phyloP scores from a whole-genome alignment of 371 early-diverging fungal genomes.

The Rhizomucor pusillus region DNA sequence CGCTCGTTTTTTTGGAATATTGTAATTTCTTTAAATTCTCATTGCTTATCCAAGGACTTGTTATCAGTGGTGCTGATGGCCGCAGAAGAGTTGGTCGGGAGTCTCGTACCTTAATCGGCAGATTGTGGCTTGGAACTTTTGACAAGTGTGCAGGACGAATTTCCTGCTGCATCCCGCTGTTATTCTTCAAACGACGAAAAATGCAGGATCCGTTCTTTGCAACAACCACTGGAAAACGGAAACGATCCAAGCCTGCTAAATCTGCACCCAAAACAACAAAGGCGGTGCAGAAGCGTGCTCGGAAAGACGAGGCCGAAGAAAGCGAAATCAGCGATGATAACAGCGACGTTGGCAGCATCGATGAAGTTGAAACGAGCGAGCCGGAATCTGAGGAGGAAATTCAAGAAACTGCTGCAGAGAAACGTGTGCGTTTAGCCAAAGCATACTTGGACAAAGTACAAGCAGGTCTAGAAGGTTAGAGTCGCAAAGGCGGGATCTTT shows the following conservation, averaged over 20 bases:
- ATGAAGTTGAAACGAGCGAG: conserved; percentile 23
- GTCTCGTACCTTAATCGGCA: no score
- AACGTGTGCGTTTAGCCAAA: conserved; percentile 90
- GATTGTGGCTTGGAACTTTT: no score
- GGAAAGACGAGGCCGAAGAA: conserved; percentile 22
- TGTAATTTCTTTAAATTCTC: no score
- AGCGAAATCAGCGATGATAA: conserved; percentile 49
- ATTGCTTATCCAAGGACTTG: no score
- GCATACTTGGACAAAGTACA: conserved; percentile 80
- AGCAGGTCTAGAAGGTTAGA: conserved; percentile 53
- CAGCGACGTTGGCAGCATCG: conserved; percentile 25
- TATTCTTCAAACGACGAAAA: no score
- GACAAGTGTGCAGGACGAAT: no score
- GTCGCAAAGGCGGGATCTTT: neutral
- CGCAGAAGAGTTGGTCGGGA: no score
- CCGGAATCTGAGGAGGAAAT: conserved; percentile 59
- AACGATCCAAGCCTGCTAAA: conserved; percentile 14
- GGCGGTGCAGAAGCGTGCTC: conserved; percentile 4
- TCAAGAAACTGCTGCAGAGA: conserved; percentile 87
- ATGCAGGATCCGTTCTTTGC: conserved; percentile 38
- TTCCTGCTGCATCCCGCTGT: no score
- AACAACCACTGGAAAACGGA: conserved; percentile 29
- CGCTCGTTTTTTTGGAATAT: no score
- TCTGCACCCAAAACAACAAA: conserved; percentile 11
- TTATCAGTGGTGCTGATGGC: no score